phyloP scores from a whole-genome alignment of 2,329 filamentous ascomycete genomes.

The Fusarium sp. region DNA sequence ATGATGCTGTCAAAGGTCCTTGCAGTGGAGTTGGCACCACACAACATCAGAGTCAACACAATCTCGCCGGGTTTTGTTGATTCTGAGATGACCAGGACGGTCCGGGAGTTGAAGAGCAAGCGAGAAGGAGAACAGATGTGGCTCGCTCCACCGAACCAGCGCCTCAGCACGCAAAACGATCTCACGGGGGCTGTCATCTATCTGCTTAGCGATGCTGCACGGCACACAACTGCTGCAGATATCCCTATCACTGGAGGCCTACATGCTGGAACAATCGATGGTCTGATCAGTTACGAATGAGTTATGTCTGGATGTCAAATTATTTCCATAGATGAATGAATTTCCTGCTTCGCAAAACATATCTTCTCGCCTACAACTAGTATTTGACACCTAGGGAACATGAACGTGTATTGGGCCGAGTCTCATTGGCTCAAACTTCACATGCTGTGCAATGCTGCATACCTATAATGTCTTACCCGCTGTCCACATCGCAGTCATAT shows the following conservation, averaged over 20 bases:
- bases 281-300: constrained; percentile 53
- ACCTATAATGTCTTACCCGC: too few species aligned
- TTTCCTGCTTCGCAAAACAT: too few species aligned
- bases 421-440: too few species aligned
- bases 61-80: constrained; percentile 58
- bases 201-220: constrained; percentile 60
- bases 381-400: too few species aligned
- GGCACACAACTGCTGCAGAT: constrained; percentile 61
- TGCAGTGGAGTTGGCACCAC: constrained; percentile 56
- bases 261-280: constrained; percentile 57
- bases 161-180: constrained; percentile 60
- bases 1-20: constrained; percentile 58
- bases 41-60: constrained; percentile 56
- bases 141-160: constrained; percentile 56
- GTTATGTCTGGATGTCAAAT: too few species aligned
- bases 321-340: too few species aligned
- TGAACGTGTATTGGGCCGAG: too few species aligned
- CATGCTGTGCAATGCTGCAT: too few species aligned
- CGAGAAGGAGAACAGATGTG: constrained; percentile 56
- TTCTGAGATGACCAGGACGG: constrained; percentile 54
- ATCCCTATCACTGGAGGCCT: constrained; percentile 63
- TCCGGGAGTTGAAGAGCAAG: constrained; percentile 52
- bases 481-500: too few species aligned
- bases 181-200: constrained; percentile 61
- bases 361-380: too few species aligned